Evolutionary conservation across 257 asterid species (phyloP).

Genomic region (Jasminum sambac): DNA sequence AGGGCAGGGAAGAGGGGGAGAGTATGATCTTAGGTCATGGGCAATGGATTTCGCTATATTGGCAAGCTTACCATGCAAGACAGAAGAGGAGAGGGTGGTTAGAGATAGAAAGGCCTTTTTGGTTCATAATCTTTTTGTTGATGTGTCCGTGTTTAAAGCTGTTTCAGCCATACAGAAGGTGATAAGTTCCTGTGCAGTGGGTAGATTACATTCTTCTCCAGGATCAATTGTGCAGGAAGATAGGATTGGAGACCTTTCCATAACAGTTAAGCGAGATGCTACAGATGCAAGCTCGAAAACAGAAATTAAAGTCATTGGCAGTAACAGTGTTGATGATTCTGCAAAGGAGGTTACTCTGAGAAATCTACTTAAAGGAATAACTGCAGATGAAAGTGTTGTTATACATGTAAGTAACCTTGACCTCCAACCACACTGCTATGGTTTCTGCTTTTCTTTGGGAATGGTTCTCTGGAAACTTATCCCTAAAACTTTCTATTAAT

Average conservation of each 20-base stretch:
- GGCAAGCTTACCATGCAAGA: constrained; percentile 85
- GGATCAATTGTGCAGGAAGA: constrained; percentile 69
- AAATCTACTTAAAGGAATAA: constrained; percentile 86
- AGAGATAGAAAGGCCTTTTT: constrained; percentile 97
- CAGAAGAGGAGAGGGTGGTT: constrained; percentile 92
- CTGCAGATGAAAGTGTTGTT: constrained; percentile 93
- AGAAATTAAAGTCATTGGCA: constrained; percentile 50
- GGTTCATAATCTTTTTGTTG: constrained; percentile 91
- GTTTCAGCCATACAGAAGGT: constrained; percentile 78
- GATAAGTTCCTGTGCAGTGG: constrained; percentile 45
- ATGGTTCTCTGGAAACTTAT: constrained; percentile 9
- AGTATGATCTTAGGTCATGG: constrained; percentile 87
- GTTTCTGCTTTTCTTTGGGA: constrained; percentile 7
- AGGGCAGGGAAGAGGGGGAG: constrained; percentile 81
- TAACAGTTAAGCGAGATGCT: constrained; percentile 69
- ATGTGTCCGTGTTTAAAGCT: constrained; percentile 77
- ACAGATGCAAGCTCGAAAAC: constrained; percentile 59
- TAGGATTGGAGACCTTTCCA: constrained; percentile 64
- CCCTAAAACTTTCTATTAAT: neutral
- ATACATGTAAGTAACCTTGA: constrained; percentile 66
- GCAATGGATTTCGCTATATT: constrained; percentile 78
- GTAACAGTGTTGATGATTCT: constrained; percentile 41
- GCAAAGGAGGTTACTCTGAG: constrained; percentile 60
- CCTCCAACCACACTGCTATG: constrained; percentile 14
- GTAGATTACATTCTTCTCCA: constrained; percentile 33